phyloP scores from a whole-genome alignment of 108 stramenopile species.

The Pseudonitzschia multistriata region DNA sequence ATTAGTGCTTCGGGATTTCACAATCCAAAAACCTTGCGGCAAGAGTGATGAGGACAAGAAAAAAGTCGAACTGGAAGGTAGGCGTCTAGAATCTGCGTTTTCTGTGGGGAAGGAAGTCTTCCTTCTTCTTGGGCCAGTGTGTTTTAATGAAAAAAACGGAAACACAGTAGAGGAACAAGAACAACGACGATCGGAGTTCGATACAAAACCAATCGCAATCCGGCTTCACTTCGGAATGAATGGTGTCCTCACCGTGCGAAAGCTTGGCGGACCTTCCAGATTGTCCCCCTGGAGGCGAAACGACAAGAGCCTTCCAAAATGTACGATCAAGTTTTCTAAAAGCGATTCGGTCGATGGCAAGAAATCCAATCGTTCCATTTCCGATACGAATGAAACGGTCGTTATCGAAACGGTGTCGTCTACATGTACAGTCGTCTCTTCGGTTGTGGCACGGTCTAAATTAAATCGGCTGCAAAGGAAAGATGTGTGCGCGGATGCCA shows the following conservation, averaged over 20 bases:
- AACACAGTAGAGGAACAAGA: not conserved
- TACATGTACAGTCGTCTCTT: constrained; percentile 43
- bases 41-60: too few species aligned
- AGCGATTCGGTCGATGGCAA: not conserved
- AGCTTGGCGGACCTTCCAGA: constrained; percentile 23
- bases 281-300: constrained; percentile 34
- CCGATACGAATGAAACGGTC: constrained; percentile 4
- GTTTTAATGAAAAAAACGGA: not conserved
- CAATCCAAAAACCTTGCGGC: not conserved
- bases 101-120: constrained; percentile 71
- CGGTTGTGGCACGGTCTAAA: constrained; percentile 41
- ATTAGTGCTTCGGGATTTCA: not conserved
- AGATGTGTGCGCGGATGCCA: constrained; percentile 40
- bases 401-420: constrained; percentile 38
- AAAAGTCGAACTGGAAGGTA: constrained; percentile 9
- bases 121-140: constrained; percentile 37
- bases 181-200: not conserved
- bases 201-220: constrained; percentile 37
- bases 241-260: constrained; percentile 34
- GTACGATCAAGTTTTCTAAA: not conserved
- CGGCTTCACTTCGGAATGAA: constrained; percentile 74
- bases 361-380: not conserved
- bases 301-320: constrained; percentile 24
- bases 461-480: constrained; percentile 22
- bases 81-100: constrained; percentile 40